phyloP scores from a whole-genome alignment of 2,329 filamentous ascomycete species.

The Chaetomium strumarium region DNA sequence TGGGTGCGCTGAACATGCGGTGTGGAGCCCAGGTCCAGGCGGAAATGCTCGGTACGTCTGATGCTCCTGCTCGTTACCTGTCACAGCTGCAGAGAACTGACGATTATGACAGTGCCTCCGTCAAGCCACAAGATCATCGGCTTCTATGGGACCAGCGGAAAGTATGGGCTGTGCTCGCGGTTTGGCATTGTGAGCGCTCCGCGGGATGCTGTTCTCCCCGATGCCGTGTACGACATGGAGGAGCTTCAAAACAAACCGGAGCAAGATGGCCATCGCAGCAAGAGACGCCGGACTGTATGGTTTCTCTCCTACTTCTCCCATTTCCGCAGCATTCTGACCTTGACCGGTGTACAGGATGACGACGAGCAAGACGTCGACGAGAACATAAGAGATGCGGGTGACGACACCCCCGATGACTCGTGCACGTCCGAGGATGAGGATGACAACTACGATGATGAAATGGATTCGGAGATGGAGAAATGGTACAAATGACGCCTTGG shows the following conservation, averaged over 20 bases:
- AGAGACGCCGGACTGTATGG: slow-evolving; percentile 4
- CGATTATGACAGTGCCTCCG: background rate
- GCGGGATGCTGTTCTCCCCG: slow-evolving; percentile 34
- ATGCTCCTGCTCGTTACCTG: background rate
- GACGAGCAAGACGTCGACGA: background rate
- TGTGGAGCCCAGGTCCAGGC: background rate
- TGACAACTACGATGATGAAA: slow-evolving; percentile 9
- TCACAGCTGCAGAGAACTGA: slow-evolving; percentile 5
- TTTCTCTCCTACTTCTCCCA: background rate
- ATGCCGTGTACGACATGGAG: slow-evolving; percentile 35
- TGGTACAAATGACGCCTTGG: no score
- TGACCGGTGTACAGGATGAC: background rate
- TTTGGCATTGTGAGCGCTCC: slow-evolving; percentile 45
- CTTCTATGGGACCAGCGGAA: slow-evolving; percentile 37
- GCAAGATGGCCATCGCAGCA: background rate
- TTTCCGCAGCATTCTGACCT: background rate
- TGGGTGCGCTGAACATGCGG: slow-evolving; percentile 12
- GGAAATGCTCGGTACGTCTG: slow-evolving; percentile 5
- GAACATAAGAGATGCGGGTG: background rate
- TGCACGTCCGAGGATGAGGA: slow-evolving; percentile 7
- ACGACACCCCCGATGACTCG: background rate
- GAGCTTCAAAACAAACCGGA: slow-evolving; percentile 35
- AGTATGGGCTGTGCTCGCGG: slow-evolving; percentile 29
- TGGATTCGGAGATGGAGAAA: slow-evolving; percentile 1
- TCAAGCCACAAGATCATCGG: slow-evolving; percentile 38